A percentile compares a stretch with the other conserved stretches of the same genome.
Evolutionary conservation across 306 rosid species (phyloP).

Genomic region (Benincasa hispida): DNA sequence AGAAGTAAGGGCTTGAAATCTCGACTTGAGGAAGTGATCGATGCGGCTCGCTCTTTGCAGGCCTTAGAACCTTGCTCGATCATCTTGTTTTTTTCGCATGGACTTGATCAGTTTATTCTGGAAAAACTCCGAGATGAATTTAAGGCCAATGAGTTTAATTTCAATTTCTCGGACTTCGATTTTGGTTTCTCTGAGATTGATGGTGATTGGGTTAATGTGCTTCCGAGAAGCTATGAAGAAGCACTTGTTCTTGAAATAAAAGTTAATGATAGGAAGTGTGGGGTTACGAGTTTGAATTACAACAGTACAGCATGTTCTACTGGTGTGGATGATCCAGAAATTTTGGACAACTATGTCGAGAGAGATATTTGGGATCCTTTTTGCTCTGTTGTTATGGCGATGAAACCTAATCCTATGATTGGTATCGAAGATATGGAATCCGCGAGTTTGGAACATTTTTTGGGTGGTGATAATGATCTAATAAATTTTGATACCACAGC

Average conservation of each 20-base stretch:
- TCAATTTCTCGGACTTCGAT: conserved; percentile 39
- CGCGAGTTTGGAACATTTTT: neutral
- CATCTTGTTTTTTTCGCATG: conserved; percentile 66
- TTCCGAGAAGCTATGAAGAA: conserved; percentile 36
- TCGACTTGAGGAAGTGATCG: conserved; percentile 45
- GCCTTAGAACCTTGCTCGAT: conserved; percentile 67
- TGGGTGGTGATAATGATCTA: conserved; percentile 28
- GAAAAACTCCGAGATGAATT: conserved; percentile 36
- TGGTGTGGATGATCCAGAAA: conserved; percentile 17
- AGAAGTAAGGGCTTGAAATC: conserved; percentile 50
- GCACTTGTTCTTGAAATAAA: conserved; percentile 55
- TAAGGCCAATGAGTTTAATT: conserved; percentile 36
- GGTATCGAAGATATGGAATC: conserved; percentile 11
- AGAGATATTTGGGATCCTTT: conserved; percentile 29
- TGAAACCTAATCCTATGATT: conserved; percentile 20
- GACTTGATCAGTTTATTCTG: conserved; percentile 27
- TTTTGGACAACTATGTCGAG: conserved; percentile 4
- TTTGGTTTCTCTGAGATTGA: conserved; percentile 40
- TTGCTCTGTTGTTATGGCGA: conserved; percentile 26
- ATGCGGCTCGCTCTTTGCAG: conserved; percentile 39
- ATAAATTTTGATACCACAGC: conserved; percentile 87
- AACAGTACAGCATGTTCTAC: conserved; percentile 10
- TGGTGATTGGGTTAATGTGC: conserved; percentile 51
- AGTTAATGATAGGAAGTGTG: conserved; percentile 10
- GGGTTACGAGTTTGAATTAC: conserved; percentile 10